These are phyloP conservation scores for Trypanosoma theileri DNA, from an alignment of 208 protist genomes.

Conservation along the genomic window DNA sequence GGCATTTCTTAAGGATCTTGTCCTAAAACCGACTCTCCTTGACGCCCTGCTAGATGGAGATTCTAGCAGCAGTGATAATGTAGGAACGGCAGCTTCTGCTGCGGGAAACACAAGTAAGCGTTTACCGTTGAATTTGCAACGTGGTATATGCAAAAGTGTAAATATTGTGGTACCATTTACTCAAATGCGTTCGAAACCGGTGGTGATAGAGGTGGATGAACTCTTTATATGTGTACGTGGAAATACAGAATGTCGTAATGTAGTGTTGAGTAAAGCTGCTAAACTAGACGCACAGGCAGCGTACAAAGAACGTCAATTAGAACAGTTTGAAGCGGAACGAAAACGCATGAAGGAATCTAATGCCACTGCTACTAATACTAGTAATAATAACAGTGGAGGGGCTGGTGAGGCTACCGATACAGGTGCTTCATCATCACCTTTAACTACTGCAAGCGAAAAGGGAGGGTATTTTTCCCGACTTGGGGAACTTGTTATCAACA, in stretches of 20 bases:
- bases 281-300: constrained; percentile 46
- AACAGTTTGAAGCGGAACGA: constrained; percentile 73
- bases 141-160: constrained; percentile 81
- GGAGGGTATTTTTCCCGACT: constrained; percentile 71
- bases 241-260: constrained; percentile 12
- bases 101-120: constrained; percentile 2
- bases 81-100: neutral
- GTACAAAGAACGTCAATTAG: constrained; percentile 58
- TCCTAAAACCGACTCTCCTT: constrained; percentile 61
- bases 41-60: constrained; percentile 52
- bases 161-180: constrained; percentile 75
- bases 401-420: neutral
- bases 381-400: neutral
- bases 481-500: constrained; percentile 85
- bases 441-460: neutral
- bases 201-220: constrained; percentile 79
- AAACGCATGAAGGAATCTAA: constrained; percentile 37
- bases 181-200: constrained; percentile 76
- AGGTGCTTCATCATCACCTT: neutral
- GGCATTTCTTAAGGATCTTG: constrained; percentile 72
- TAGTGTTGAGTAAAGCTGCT: constrained; percentile 41
- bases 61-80: constrained; percentile 7
- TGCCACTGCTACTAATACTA: constrained; percentile 6
- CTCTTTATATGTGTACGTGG: constrained; percentile 65
- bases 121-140: constrained; percentile 43